Evolutionary conservation across 169 alveolate species (phyloP), one percentile per base, ranked within the genome.

Genomic region (Cryptosporidium baileyi): DNA sequence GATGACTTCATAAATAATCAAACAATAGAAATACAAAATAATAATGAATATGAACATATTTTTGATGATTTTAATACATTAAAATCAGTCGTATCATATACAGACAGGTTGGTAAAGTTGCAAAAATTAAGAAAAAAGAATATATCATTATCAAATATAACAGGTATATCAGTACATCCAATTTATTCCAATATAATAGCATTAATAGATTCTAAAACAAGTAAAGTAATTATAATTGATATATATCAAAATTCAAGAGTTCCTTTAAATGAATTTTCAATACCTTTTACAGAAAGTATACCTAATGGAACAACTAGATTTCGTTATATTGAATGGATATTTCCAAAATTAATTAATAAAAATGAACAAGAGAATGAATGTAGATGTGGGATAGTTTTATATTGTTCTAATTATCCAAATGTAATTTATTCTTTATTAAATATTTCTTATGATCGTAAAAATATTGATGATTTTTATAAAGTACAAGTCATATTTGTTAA

Each of bases 91-190:
- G 85, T 74, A 17, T 54, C 74, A 9, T 40, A 38, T 22, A 36
- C 52, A 1, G 85, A 57, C 1, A 74, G 85, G 38, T n/a, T 57
- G n/a, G 43, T 74, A 54, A 74, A 32, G 36, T 47, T 74, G 17
- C 74, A 74, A 34, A 54, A 43, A 11, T n/a, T 57, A 24, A 52
- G 67, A 57, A 74, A 74, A 7, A 74, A 74, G 38, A 74, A 74
- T 54, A 38, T 59, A 2, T 74, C 85, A 5, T 74, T 36, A 9
- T 47, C 59, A 5, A 74, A 74, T 41, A 59, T 74, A n/a, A 74
- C 85, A 28, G 85, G 74, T 6, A 15, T 74, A 36, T 38, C 85
- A 11, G 26, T 74, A 22, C 85, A 74, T 74, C 85, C 85, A 32
- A 28, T 74, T 6, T 74, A 74, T 22, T 38, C 85, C 0, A 54